Evolutionary conservation across 495 filamentous ascomycete species (phyloP).

Genomic region (Coniosporium apollinis): DNA sequence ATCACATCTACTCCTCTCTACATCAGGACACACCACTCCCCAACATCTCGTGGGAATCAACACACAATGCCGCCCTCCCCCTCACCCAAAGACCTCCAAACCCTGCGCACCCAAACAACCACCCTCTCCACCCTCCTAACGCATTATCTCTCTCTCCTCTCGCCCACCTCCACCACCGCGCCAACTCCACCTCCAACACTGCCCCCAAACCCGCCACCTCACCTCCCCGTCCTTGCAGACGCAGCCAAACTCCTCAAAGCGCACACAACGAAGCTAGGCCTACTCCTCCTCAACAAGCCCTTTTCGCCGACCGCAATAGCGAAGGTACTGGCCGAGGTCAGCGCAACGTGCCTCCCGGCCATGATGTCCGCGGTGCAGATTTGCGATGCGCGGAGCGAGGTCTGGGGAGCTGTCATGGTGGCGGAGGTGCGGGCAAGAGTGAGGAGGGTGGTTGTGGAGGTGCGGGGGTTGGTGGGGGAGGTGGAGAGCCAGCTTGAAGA

Average conservation of each 20-base stretch:
- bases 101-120: constrained; percentile 7
- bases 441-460: constrained; percentile 29
- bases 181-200: constrained; percentile 4
- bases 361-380: constrained; percentile 52
- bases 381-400: constrained; percentile 22
- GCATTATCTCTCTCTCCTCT: constrained; percentile 21
- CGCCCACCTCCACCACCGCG: constrained; percentile 18
- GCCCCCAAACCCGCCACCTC: constrained; percentile 25
- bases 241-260: constrained; percentile 52
- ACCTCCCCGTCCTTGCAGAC: constrained; percentile 46
- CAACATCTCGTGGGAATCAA: too few relatives aligned
- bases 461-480: constrained; percentile 25
- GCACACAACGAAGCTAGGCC: constrained; percentile 70
- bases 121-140: constrained; percentile 22
- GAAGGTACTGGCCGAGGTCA: constrained; percentile 47
- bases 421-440: constrained; percentile 19
- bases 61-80: too few relatives aligned
- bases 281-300: constrained; percentile 67
- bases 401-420: constrained; percentile 5
- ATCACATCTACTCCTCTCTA: too few relatives aligned
- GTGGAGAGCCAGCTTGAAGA: constrained; percentile 34
- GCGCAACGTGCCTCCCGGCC: constrained; percentile 48
- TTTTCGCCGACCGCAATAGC: constrained; percentile 62
- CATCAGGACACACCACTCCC: too few relatives aligned
- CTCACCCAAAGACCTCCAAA: constrained; percentile 11